Base-by-base conservation (phyloP, 2,329 filamentous ascomycete species). In the Calonectria henricotiae region DNA sequence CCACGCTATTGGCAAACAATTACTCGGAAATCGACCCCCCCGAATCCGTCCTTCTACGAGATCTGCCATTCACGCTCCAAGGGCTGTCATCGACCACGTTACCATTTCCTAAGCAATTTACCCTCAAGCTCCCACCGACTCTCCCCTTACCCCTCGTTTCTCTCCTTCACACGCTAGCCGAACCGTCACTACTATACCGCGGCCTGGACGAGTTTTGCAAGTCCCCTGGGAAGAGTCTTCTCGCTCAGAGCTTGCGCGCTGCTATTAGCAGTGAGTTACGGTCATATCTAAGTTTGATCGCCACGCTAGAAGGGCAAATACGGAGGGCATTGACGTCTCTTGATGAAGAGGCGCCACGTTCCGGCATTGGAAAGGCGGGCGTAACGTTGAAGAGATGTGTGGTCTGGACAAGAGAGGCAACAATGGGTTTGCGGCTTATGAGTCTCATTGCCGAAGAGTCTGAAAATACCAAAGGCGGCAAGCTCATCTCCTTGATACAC, bases 321-420 rank as follows among this genome's bases (percentile, higher is more conserved):
- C 90, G 96, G 69, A 88, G 93, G 71, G 95, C 95, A 1, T 84
- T 98, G 60, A 88, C 92, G 5, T 90, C 92, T 8, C 84, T 96
- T n/a, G 90, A 94, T 73, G 90, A 93, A 62, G 85, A 86, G 2
- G 89, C 89, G 4, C 90, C 93, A 2, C 88, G 91, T 55, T 89
- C 89, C 51, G 92, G 92, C 1, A 90, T 97, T 64, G 92, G 94
- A 6, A 96, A 95, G 77, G 92, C 94, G 0, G 95, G 95, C 1
- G 96, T 99, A 15, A 99, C 96, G 0, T 85, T 99, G 62, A 98
- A 98, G 82, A 89, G 96, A 80, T 98, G 96, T 77, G 93, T 99
- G 3, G 93, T 99, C 27, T 99, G 97, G 97, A 98, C 95, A 9
- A 90, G 96, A 75, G 97, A 99, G 82, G 94, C 96, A 7, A 99